Evolutionary conservation across 371 early-diverging fungal species (phyloP).

Genomic region (Apophysomyces variabilis): DNA sequence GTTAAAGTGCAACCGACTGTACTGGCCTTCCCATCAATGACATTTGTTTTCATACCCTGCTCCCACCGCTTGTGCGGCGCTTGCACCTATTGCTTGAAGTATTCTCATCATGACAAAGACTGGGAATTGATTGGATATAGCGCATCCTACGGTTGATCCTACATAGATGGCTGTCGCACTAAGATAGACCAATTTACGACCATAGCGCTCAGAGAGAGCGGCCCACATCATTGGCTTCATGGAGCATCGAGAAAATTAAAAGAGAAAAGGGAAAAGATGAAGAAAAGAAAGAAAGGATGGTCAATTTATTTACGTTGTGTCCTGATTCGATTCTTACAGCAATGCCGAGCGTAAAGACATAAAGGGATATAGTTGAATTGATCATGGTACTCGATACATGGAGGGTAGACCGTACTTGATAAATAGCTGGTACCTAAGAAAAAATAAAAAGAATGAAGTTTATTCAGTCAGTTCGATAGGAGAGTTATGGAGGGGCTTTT

Average conservation of each 20-base stretch:
- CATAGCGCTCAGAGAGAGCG: conserved; percentile 67
- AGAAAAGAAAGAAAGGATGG: too few relatives aligned
- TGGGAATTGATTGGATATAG: conserved; percentile 55
- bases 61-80: conserved; percentile 74
- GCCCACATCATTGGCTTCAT: conserved; percentile 70
- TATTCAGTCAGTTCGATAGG: too few relatives aligned
- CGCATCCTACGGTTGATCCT: conserved; percentile 67
- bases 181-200: conserved; percentile 68
- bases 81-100: conserved; percentile 73
- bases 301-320: not conserved
- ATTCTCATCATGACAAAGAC: conserved; percentile 65
- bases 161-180: conserved; percentile 61
- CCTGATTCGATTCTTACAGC: conserved; percentile 27
- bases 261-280: not conserved
- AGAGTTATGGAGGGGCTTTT: too few relatives aligned
- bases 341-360: conserved; percentile 47
- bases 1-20: too few relatives aligned
- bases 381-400: conserved; percentile 38
- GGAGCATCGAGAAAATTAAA: not conserved
- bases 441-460: not conserved
- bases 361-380: conserved; percentile 49
- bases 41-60: conserved; percentile 55
- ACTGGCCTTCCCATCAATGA: not conserved
- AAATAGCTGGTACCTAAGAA: conserved; percentile 48
- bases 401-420: conserved; percentile 38